Evolutionary conservation across 345 rosid genomes (phyloP), one percentile per base, ranked within the genome.

Genomic region (Aegle marmelos): DNA sequence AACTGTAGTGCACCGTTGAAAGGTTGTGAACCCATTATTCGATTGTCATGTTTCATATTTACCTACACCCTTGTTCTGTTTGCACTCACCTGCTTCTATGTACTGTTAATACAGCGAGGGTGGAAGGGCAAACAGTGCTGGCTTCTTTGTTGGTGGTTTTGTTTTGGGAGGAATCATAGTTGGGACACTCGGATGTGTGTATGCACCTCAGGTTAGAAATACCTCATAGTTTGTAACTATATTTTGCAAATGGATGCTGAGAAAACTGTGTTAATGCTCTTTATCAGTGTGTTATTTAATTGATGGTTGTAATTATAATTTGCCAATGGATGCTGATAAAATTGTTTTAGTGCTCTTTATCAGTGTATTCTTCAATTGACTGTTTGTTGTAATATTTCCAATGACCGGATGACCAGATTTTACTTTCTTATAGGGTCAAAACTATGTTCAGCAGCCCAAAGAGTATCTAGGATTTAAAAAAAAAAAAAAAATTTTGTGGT

Each of bases 101-200:
- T 13, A 45, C 50, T 79, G 68, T 80, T 39, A 28, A 61, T 81
- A 59, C 86, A 95, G 99, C 73, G 90, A 92, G 86, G 90, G 87
- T 66, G 91, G 87, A 75, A 82, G 88, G 81, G 57, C 93, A 75
- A 83, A 89, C 81, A 84, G 83, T 79, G 84, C 92, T 1, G 82
- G 89, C 80, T 66, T 86, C 74, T 95, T 95, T 81, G 91, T 93
- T 54, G 98, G 99, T 77, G 98, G 96, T 61, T 95, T 95, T 82
- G 90, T 95, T 76, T 83, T 93, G 85, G 98, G 99, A 37, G 98
- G 97, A 81, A 85, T 93, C 33, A 81, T 93, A 76, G 91, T 92
- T 45, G 99, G 97, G 58, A 88, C 99, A 58, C 97, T 95, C 73
- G 99, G 99, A 77, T 92, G 98, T 83, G 98, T 93, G 36, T 95